Evolutionary conservation across 2,329 filamentous ascomycete genomes (phyloP), one percentile per base, ranked within the genome.

Genomic region (Plenodomus tracheiphilus): DNA sequence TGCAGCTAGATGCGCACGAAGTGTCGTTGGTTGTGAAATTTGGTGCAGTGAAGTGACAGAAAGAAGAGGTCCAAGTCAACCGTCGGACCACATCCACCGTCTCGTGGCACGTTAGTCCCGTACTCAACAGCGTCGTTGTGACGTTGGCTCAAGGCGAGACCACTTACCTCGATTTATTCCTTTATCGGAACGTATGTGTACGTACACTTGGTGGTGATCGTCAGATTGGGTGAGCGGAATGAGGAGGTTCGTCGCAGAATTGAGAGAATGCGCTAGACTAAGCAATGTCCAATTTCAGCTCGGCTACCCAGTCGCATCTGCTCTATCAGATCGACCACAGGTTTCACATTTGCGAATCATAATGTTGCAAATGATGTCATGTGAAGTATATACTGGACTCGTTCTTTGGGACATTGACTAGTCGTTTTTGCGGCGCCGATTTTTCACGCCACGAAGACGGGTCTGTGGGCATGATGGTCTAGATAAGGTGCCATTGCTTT

Each of bases 271-370:
- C 37, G 49, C 51, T 59, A 59, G 57, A 60, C 67, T 68, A 69
- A 64, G 54, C 58, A 41, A 62, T 54, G 54, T 68, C 58, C 60
- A 68, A 70, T 68, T 68, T 68, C 66, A 70, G 66, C 65, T 70
- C 66, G 67, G 65, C 61, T 65, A 66, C 58, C 56, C 57, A 32
- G 55, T 61, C 58, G 52, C 55, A 58, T 59, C 59, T 51, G 47
- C 56, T 56, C 56, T 62, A 66, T 59, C 54, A 59, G 22, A 15
- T 32, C 13, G 28, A 32, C 28, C 28, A 15, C 28, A 15, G 15
- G 11, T 32, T 32, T 32, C 28, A 32, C 28, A 32, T 8, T 32
- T 32, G 28, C 6, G 9, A 32, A 8, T 10, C 6, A 32, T 32
- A 11, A 32, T 32, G 9, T 10, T 32, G 15, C 28, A 32, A 15